phyloP scores from a whole-genome alignment of 1,284 basidiomycete species.

The Rhodotorula mucilaginosa region DNA sequence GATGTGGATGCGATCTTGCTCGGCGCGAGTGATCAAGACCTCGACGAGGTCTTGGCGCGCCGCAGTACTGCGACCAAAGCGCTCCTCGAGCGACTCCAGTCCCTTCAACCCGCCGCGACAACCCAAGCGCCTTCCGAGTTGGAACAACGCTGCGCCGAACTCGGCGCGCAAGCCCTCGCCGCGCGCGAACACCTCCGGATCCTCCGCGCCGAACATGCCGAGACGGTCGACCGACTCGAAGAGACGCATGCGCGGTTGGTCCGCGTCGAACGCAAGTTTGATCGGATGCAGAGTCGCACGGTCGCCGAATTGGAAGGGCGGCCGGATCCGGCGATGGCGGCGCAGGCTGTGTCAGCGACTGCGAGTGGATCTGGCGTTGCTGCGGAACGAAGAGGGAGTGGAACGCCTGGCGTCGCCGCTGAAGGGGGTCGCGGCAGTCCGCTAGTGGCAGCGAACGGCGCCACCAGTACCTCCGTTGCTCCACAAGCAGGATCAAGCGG shows the following conservation, averaged over 20 bases:
- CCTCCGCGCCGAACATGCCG: constrained; percentile 37
- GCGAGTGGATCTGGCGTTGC: too few species aligned
- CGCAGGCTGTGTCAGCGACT: not conserved
- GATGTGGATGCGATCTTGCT: constrained; percentile 17
- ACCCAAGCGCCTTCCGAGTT: constrained; percentile 17
- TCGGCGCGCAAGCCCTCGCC: constrained; percentile 25
- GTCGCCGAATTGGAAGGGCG: constrained; percentile 42
- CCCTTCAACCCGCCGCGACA: constrained; percentile 8
- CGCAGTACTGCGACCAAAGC: constrained; percentile 27
- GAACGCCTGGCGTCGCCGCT: not conserved
- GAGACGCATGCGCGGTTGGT: constrained; percentile 37
- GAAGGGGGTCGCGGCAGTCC: not conserved
- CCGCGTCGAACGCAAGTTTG: constrained; percentile 43
- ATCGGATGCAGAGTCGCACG: constrained; percentile 40
- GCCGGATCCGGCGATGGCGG: constrained; percentile 1
- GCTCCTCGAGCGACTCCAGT: constrained; percentile 24
- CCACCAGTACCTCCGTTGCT: too few species aligned
- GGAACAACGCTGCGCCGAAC: constrained; percentile 25
- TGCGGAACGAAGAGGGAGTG: not conserved
- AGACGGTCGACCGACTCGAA: constrained; percentile 40
- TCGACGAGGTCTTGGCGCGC: constrained; percentile 25
- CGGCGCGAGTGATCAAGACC: constrained; percentile 20
- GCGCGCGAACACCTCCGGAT: constrained; percentile 36
- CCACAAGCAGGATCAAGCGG: not conserved
- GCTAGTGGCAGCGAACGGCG: not conserved